A percentile compares a stretch with the other conserved stretches of the same genome.
phyloP scores from a whole-genome alignment of 192 early-diverging fungal genomes.

The Umbelopsis vinacea region DNA sequence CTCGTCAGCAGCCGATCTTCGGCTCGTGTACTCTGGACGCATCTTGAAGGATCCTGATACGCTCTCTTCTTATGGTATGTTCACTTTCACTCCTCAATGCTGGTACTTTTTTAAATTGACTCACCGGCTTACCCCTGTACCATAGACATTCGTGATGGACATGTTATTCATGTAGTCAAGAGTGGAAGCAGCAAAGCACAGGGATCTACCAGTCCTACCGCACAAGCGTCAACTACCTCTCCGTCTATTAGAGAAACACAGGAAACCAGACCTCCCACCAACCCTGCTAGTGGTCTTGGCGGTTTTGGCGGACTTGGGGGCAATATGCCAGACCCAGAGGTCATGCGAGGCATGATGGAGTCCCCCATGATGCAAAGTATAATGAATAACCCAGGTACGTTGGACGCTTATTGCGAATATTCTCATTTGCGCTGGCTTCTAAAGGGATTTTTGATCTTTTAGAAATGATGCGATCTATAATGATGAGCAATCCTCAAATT shows the following conservation, averaged over 20 bases:
- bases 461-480: conserved; percentile 61
- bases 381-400: conserved; percentile 41
- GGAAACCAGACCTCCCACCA: conserved; percentile 23
- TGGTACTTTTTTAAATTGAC: not conserved
- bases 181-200: conserved; percentile 52
- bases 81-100: not conserved
- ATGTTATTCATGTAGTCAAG: conserved; percentile 91
- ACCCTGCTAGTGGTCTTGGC: conserved; percentile 5
- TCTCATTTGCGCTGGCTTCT: not conserved
- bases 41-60: conserved; percentile 92
- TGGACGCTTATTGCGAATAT: not conserved
- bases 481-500: conserved; percentile 67
- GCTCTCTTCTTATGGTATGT: conserved; percentile 69
- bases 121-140: not conserved
- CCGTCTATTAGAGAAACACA: conserved; percentile 16
- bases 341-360: conserved; percentile 46
- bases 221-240: conserved; percentile 6
- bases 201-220: conserved; percentile 28
- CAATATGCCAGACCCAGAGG: conserved; percentile 33
- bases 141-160: conserved; percentile 74
- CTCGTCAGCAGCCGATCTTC: conserved; percentile 65
- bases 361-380: conserved; percentile 42
- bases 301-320: conserved; percentile 11
- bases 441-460: not conserved
- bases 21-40: conserved; percentile 90